Percentiles rank a stretch among this genome's conserved stretches.
phyloP scores from a whole-genome alignment of 345 rosid genomes.

The Mangifera indica region DNA sequence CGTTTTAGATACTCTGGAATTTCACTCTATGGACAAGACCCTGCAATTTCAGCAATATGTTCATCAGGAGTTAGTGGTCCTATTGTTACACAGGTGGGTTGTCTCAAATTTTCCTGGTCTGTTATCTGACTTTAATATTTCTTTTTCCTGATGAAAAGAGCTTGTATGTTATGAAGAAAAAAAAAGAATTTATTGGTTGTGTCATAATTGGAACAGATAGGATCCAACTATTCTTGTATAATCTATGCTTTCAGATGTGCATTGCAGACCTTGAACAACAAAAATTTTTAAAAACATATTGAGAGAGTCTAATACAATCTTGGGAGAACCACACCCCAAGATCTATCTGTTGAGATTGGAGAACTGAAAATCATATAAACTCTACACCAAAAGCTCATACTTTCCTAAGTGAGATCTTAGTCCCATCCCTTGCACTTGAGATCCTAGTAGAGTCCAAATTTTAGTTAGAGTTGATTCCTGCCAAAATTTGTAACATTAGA shows the following conservation, averaged over 20 bases:
- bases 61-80: conserved; percentile 58
- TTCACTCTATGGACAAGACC: conserved; percentile 63
- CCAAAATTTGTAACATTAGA: not conserved
- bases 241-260: not conserved
- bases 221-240: not conserved
- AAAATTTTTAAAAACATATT: not conserved
- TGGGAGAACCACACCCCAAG: too few species aligned
- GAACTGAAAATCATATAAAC: too few species aligned
- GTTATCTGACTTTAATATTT: not conserved
- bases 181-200: too few species aligned
- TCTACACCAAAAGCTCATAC: too few species aligned
- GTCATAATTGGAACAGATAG: not conserved
- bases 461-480: conserved; percentile 4
- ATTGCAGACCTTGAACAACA: not conserved
- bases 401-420: too few species aligned
- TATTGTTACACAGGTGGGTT: conserved; percentile 53
- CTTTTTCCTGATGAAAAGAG: not conserved
- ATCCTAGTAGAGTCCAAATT: too few species aligned
- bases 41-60: conserved; percentile 40
- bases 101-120: not conserved
- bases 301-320: too few species aligned
- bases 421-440: too few species aligned
- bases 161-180: not conserved
- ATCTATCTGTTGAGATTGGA: too few species aligned
- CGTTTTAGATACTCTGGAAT: conserved; percentile 45